These are phyloP conservation scores for Vaccinium macrocarpon DNA, from an alignment of 148 eudicot genomes.

Conservation along the genomic window DNA sequence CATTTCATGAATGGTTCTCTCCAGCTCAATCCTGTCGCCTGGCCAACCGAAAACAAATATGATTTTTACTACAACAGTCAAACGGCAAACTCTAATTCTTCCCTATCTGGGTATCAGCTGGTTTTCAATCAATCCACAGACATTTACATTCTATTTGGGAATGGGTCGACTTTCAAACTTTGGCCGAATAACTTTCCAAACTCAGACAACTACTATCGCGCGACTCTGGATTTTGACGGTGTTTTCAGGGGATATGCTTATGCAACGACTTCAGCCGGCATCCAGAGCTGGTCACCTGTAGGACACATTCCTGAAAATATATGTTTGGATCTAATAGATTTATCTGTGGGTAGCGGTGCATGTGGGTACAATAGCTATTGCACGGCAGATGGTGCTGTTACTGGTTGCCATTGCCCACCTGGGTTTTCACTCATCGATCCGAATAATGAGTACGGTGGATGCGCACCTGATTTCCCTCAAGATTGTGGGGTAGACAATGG, in stretches of 20 bases:
- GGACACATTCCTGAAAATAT: not conserved
- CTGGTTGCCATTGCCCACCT: not conserved
- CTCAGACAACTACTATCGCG: not conserved
- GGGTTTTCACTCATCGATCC: not conserved
- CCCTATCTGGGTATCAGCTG: not conserved
- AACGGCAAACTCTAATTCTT: not conserved
- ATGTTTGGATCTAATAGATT: not conserved
- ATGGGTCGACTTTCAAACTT: not conserved
- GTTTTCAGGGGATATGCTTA: not conserved
- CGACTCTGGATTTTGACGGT: not conserved
- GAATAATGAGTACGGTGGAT: not conserved
- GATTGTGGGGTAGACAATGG: not conserved
- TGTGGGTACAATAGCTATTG: slow-evolving; percentile 12
- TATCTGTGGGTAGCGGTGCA: not conserved
- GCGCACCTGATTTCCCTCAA: not conserved
- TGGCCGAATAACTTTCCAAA: not conserved
- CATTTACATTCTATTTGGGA: not conserved
- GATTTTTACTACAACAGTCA: not conserved
- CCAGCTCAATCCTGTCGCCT: not conserved
- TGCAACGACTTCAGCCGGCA: not conserved
- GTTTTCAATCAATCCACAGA: not conserved
- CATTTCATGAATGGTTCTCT: no score
- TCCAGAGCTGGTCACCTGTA: not conserved
- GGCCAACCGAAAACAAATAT: not conserved
- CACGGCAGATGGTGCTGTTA: not conserved